Evolutionary conservation across 2,329 filamentous ascomycete genomes (phyloP).

Genomic region (Ceratocystis destructans): DNA sequence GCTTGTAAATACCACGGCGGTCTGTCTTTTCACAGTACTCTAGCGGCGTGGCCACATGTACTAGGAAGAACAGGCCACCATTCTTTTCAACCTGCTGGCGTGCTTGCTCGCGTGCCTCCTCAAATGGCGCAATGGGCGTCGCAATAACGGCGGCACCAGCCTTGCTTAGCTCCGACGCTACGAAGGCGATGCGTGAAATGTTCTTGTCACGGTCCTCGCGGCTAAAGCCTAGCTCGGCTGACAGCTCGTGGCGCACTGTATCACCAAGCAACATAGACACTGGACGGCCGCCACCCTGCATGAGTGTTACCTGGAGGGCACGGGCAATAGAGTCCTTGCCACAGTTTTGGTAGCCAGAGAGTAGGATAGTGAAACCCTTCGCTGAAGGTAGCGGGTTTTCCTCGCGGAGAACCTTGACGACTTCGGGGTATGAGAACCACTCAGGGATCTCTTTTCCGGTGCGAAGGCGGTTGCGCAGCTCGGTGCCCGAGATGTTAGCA

Average conservation of each 20-base stretch:
- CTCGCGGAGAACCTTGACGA: constrained; percentile 89
- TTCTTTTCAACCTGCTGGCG: constrained; percentile 75
- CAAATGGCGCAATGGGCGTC: constrained; percentile 89
- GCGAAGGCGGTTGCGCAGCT: constrained; percentile 81
- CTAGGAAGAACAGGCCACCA: constrained; percentile 73
- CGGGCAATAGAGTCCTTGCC: constrained; percentile 96
- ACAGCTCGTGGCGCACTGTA: constrained; percentile 85
- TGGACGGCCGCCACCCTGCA: constrained; percentile 91
- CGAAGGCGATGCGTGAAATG: constrained; percentile 91
- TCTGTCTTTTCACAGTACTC: constrained; percentile 93
- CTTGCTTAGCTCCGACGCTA: constrained; percentile 85
- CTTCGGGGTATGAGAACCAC: constrained; percentile 99
- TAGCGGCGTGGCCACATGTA: constrained; percentile 87
- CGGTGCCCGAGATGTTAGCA: constrained; percentile 73
- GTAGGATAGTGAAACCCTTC: constrained; percentile 97
- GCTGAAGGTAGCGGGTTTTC: constrained; percentile 81
- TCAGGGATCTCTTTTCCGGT: constrained; percentile 91
- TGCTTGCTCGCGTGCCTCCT: constrained; percentile 60
- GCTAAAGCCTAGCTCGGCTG: constrained; percentile 89
- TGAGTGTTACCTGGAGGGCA: constrained; percentile 89
- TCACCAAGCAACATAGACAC: constrained; percentile 92
- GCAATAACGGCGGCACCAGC: constrained; percentile 90
- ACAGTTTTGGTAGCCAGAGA: constrained; percentile 91
- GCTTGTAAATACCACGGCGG: constrained; percentile 75
- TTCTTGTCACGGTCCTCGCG: constrained; percentile 86